Percentiles rank a stretch among this genome's conserved stretches.
phyloP scores from a whole-genome alignment of 2,329 filamentous ascomycete species.

The Xylariaceae sp. region DNA sequence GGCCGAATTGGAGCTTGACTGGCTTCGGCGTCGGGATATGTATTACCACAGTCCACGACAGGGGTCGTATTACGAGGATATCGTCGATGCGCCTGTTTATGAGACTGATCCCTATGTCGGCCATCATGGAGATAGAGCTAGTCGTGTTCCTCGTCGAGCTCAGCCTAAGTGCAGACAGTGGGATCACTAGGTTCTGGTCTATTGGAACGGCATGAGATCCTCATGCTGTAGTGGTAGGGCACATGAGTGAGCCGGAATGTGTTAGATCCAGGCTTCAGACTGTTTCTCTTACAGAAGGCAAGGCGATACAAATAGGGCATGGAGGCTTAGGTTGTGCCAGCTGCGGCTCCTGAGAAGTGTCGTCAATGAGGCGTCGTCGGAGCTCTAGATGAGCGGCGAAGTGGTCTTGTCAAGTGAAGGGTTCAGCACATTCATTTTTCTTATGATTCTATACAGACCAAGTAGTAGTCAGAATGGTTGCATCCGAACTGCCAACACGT shows the following conservation, averaged over 20 bases:
- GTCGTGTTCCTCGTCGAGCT: conserved; percentile 1
- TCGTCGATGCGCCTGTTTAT: background rate
- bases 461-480: too few species aligned
- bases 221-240: background rate
- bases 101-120: conserved; percentile 6
- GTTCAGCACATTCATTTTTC: too few species aligned
- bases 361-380: background rate
- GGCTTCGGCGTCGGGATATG: background rate
- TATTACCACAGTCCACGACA: conserved; percentile 1
- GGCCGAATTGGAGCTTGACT: conserved; percentile 7
- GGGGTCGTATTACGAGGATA: conserved; percentile 7
- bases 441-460: too few species aligned
- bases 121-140: background rate
- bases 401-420: background rate
- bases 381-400: background rate
- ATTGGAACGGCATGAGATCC: background rate
- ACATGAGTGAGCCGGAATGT: background rate
- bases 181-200: background rate
- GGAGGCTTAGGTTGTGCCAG: background rate
- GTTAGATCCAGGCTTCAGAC: background rate
- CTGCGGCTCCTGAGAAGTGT: background rate
- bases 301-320: background rate
- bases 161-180: conserved; percentile 2
- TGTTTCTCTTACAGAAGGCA: background rate
- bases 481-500: too few species aligned